Evolutionary conservation across 106 monocot species (phyloP).

Genomic region (Dioscorea alata): DNA sequence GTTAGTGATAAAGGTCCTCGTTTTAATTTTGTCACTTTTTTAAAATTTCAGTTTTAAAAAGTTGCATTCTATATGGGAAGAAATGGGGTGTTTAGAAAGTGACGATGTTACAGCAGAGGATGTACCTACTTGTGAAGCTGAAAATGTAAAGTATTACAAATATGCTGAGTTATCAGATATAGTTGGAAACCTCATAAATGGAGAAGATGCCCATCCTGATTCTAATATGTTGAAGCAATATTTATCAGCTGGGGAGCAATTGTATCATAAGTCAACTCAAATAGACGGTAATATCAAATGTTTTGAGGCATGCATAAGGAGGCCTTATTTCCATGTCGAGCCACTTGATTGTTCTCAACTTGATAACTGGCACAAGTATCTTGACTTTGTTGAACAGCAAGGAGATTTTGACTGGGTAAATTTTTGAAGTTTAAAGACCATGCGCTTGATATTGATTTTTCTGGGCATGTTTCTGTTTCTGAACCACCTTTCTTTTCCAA

Average conservation of each 20-base stretch:
- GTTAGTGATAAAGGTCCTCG: too few species aligned
- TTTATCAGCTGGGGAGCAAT: conserved; percentile 40
- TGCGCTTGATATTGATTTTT: not conserved
- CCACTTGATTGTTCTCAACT: conserved; percentile 69
- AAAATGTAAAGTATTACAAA: conserved; percentile 10
- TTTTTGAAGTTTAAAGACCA: not conserved
- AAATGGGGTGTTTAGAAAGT: conserved; percentile 25
- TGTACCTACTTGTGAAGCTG: conserved; percentile 19
- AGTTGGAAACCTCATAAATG: conserved; percentile 28
- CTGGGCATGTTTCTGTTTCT: conserved; percentile 13
- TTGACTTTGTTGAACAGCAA: conserved; percentile 80
- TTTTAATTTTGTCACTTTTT: too few species aligned
- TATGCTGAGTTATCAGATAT: conserved; percentile 30
- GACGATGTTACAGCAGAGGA: conserved; percentile 8
- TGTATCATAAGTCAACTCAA: conserved; percentile 52
- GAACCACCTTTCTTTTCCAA: conserved; percentile 19
- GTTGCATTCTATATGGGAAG: conserved; percentile 46
- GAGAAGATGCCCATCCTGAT: conserved; percentile 13
- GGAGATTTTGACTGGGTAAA: conserved; percentile 98
- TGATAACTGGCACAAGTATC: conserved; percentile 88
- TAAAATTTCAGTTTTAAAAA: conserved; percentile 65
- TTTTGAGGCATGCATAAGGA: conserved; percentile 62
- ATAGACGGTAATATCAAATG: conserved; percentile 48
- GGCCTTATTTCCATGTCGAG: conserved; percentile 71
- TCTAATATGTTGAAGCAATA: conserved; percentile 43